phyloP scores from a whole-genome alignment of 129 eudicot species.

The Flaveria brownii region DNA sequence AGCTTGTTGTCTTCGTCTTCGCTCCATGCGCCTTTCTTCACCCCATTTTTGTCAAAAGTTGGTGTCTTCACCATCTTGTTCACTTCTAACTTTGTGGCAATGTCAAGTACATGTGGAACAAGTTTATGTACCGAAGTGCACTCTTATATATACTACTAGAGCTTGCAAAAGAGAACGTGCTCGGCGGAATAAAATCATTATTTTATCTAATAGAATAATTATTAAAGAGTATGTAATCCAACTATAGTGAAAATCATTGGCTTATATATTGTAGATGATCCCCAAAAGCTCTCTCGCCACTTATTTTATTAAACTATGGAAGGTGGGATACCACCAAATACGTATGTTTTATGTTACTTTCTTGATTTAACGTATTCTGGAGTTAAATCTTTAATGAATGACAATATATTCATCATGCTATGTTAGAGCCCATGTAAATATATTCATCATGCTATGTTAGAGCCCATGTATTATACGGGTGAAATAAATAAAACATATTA shows the following conservation, averaged over 20 bases:
- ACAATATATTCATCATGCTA: too few relatives aligned
- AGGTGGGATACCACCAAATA: neutral
- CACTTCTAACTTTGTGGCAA: conserved; percentile 11
- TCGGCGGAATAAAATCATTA: conserved; percentile 2
- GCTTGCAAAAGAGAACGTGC: conserved; percentile 22
- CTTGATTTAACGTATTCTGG: neutral
- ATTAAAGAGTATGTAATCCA: neutral
- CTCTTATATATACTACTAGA: conserved; percentile 33
- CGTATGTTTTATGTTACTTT: conserved; percentile 13
- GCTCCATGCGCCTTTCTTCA: conserved; percentile 68
- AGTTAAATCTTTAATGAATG: neutral
- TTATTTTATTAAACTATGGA: neutral
- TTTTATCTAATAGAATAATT: neutral
- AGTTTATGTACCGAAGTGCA: conserved; percentile 22
- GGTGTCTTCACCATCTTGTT: conserved; percentile 55
- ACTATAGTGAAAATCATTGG: conserved; percentile 16
- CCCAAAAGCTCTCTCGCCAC: neutral
- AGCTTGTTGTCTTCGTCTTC: conserved; percentile 65
- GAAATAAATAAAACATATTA: too few relatives aligned
- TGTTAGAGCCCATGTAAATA: too few relatives aligned
- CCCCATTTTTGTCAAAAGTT: conserved; percentile 45
- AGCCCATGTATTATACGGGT: too few relatives aligned
- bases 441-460: too few relatives aligned
- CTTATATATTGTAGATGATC: neutral
- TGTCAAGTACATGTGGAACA: neutral